phyloP scores from a whole-genome alignment of 257 asterid species.

The Ehretia macrophylla region DNA sequence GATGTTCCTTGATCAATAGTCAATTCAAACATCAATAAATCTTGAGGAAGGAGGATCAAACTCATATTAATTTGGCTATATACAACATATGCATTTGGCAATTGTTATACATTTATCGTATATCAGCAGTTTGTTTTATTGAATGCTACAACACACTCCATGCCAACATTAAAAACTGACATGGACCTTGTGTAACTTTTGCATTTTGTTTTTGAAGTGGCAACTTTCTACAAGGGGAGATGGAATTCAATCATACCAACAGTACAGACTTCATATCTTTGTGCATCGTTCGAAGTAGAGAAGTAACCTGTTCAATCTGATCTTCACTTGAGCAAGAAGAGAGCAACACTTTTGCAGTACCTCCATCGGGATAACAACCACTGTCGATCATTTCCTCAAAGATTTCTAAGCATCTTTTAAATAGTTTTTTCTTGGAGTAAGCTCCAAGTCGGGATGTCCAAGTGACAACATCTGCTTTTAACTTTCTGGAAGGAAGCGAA shows the following conservation, averaged over 20 bases:
- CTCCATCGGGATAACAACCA: conserved; percentile 81
- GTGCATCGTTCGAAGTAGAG: conserved; percentile 67
- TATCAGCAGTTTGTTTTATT: too few species aligned
- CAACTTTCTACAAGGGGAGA: background rate
- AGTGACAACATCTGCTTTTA: conserved; percentile 62
- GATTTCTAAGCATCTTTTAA: conserved; percentile 54
- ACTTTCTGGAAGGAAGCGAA: conserved; percentile 37
- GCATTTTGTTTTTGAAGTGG: background rate
- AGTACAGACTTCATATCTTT: conserved; percentile 18
- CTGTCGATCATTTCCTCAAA: conserved; percentile 84
- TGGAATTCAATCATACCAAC: conserved; percentile 7
- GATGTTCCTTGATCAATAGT: too few species aligned
- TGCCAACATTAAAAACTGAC: too few species aligned
- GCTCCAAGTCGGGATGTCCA: conserved; percentile 84
- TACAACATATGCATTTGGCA: too few species aligned
- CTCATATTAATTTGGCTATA: too few species aligned
- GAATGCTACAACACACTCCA: too few species aligned
- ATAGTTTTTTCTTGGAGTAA: conserved; percentile 69
- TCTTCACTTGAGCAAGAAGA: conserved; percentile 63
- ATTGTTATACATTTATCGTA: too few species aligned
- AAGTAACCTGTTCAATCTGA: conserved; percentile 69
- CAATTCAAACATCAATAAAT: too few species aligned
- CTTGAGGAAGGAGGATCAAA: too few species aligned
- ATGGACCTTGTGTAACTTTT: background rate
- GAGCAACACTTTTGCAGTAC: conserved; percentile 78